Evolutionary conservation across 495 filamentous ascomycete genomes (phyloP), one percentile per base, ranked within the genome.

Genomic region (Parmelia sp.): DNA sequence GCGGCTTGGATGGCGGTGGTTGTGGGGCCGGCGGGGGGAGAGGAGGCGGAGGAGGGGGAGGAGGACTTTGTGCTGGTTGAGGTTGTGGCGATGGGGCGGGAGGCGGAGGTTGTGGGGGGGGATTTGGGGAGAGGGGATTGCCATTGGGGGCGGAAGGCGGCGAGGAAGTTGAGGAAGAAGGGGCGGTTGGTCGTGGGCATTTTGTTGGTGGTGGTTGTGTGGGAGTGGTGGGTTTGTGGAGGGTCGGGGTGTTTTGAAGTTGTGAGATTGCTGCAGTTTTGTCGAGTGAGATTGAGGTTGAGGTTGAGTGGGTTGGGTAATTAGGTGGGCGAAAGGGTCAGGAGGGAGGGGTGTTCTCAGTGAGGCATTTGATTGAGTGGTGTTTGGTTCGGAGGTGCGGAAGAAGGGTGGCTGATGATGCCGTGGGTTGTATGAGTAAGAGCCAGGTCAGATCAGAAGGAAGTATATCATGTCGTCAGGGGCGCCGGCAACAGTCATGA

Each of bases 151-250:
- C 90, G 86, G 74, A 93, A 93, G 68, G 90, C 89, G 71, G 89
- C 87, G 67, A 95, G 84, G 82, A 95, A 90, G 79, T 89, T 91
- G 62, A 88, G 85, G 67, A 95, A 81, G 82, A 92, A 93, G 62
- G 90, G 88, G 45, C 89, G 81, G 78, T 93, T 91, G 63, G 88
- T 36, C 10, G 35, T 90, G 1, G 88, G 79, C 84, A 87, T 88
- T 58, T 31, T 27, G 42, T 60, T 68, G 44, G 47, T 55, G 25
- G 49, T 42, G 59, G 49, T 37, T 35, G 36, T 35, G 37, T 57
- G 37, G 53, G 56, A 5, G 42, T 15, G 25, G n/a, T 39, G 25
- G 1, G 21, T 15, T 14, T 40, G 21, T 23, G 27, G 31, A 40
- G 6, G 35, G 27, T 62, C 4, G 44, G n/a, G 14, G 51, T 19